Base-by-base conservation (phyloP, 1,284 basidiomycete species). In the Sanghuangporus sanghuang region DNA sequence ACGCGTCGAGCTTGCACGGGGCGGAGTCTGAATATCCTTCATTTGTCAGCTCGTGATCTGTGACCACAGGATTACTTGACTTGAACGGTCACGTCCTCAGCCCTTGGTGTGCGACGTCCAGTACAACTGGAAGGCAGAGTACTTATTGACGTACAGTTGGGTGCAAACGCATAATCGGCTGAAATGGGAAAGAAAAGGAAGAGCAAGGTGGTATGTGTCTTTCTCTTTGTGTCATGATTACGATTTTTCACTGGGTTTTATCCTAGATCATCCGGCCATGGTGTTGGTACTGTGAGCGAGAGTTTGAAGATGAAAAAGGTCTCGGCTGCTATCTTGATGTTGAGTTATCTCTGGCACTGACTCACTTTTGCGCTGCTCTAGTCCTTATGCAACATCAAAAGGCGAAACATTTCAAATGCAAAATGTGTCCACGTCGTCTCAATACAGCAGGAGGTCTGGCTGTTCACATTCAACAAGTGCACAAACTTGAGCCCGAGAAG, bases 211-310 rank as follows among this genome's bases (percentile, higher is more conserved):
- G 69, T 69, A 60, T 23, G 23, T 16, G 42, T 32, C 53, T 23
- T 18, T 57, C 38, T 14, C 40, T 3, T 14, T 39, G 32, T 52
- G 2, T 35, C 12, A 63, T 57, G 56, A 18, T n/a, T n/a, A 46
- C 44, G 14, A 46, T 46, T 18, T 63, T 58, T 40, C 44, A 57
- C 32, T 67, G n/a, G 62, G 38, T 53, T 14, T 35, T 54, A 48
- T 35, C 57, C 4, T 66, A 95, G 93, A 79, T 94, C 65, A 85
- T 95, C 70, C 89, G 92, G 48, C 93, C 94, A 18, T 96, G 94
- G 93, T 96, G 94, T 79, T 98, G 95, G 96, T 98, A 98, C 76
- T 98, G 96, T 82, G 96, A 99, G 79, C 88, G 95, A 75, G 96
- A 96, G 77, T 98, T 97, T 71, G 95, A 97, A 76, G 95, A 97